Evolutionary conservation across 257 asterid species (phyloP).

Genomic region (Nicotiana noctiflora): DNA sequence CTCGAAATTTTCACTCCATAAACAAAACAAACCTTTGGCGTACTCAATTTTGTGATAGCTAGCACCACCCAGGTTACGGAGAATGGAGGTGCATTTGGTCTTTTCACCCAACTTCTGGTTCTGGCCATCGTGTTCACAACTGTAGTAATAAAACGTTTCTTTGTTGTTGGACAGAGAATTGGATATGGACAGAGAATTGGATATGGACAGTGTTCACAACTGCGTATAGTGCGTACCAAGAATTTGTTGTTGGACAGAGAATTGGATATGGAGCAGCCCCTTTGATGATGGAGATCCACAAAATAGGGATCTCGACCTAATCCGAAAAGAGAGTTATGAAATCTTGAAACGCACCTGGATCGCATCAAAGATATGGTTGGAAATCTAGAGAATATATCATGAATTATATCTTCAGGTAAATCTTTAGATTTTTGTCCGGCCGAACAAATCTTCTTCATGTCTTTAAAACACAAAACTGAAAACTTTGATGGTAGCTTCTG

Average conservation of each 20-base stretch:
- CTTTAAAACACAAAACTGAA: neutral
- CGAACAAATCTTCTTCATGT: neutral
- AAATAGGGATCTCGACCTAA: neutral
- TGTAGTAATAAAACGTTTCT: neutral
- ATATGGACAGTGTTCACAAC: no score
- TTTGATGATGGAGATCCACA: neutral
- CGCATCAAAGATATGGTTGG: neutral
- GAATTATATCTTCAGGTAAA: neutral
- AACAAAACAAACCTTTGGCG: no score
- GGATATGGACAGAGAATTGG: no score
- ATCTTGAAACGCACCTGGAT: neutral
- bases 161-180: no score
- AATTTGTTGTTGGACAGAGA: neutral
- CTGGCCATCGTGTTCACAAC: no score
- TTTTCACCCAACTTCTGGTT: no score
- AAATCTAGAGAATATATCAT: neutral
- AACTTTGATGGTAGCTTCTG: neutral
- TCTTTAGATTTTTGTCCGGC: no score
- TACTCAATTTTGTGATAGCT: neutral
- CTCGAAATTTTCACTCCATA: no score
- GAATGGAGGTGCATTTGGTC: neutral
- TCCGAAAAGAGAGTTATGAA: neutral
- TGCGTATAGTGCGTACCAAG: neutral
- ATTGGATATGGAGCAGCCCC: neutral
- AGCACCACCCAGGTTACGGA: neutral